These are phyloP conservation scores for Ramalina intermedia DNA, from an alignment of 495 filamentous ascomycete genomes.

Conservation along the genomic window DNA sequence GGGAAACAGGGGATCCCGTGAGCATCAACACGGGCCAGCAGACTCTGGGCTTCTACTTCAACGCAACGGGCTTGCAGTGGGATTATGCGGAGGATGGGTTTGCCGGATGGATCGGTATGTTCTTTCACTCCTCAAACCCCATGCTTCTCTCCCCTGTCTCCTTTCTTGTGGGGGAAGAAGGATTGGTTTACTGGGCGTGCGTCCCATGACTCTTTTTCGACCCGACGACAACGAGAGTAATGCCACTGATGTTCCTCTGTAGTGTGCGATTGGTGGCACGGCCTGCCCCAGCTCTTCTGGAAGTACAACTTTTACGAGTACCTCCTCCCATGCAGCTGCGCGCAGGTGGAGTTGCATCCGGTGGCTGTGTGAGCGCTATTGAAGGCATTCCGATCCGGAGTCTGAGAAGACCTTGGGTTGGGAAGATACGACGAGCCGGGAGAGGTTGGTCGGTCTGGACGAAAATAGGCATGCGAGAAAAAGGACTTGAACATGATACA, in stretches of 20 bases:
- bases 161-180: too few species aligned
- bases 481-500: too few species aligned
- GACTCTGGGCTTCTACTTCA: constrained; percentile 25
- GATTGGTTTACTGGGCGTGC: too few species aligned
- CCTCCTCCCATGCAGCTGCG: constrained; percentile 30
- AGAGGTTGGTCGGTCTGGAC: too few species aligned
- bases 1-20: constrained; percentile 18
- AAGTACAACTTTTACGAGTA: constrained; percentile 19
- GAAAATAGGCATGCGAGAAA: too few species aligned
- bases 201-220: too few species aligned
- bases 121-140: neutral
- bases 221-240: too few species aligned
- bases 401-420: neutral
- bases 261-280: constrained; percentile 44
- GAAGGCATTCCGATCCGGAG: neutral
- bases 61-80: constrained; percentile 25
- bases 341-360: constrained; percentile 24
- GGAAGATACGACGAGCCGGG: too few species aligned
- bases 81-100: constrained; percentile 22
- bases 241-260: neutral
- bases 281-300: constrained; percentile 39
- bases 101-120: constrained; percentile 39
- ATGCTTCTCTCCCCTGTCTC: too few species aligned
- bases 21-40: constrained; percentile 28
- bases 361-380: neutral